Evolutionary conservation across 1,284 basidiomycete species (phyloP).

Genomic region (Rhodotorula sp.): DNA sequence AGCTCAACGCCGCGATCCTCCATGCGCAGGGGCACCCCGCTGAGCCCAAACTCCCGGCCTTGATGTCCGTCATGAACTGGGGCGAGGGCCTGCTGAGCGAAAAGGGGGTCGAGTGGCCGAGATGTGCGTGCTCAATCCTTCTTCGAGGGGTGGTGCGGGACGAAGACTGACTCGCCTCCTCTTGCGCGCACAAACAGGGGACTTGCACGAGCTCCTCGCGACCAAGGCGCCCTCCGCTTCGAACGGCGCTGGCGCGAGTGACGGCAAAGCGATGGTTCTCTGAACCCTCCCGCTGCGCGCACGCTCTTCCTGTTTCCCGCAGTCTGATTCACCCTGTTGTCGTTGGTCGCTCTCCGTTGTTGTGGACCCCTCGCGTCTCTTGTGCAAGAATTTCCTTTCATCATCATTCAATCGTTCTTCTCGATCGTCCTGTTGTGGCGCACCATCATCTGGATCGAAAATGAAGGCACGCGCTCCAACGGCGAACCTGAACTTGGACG

Average conservation of each 20-base stretch:
- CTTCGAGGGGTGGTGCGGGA: too few relatives aligned
- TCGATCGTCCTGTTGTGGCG: too few relatives aligned
- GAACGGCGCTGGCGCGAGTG: not conserved
- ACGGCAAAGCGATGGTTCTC: slow-evolving; percentile 13
- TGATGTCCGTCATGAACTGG: slow-evolving; percentile 83
- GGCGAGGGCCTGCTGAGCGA: slow-evolving; percentile 79
- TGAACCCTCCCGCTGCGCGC: not conserved
- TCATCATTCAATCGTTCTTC: not conserved
- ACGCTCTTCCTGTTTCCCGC: too few relatives aligned
- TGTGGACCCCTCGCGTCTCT: not conserved
- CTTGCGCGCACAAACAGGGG: not conserved
- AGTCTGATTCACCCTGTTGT: not conserved
- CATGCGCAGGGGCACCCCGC: slow-evolving; percentile 87
- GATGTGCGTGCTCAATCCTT: slow-evolving; percentile 21
- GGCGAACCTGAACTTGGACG: too few relatives aligned
- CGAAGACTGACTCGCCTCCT: too few relatives aligned
- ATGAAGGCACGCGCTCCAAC: not conserved
- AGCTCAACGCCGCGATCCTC: slow-evolving; percentile 93
- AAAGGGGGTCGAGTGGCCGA: slow-evolving; percentile 44
- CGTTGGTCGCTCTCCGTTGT: not conserved
- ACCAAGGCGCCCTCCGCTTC: not conserved
- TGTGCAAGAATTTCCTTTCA: not conserved
- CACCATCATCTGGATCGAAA: not conserved
- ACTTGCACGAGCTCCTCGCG: slow-evolving; percentile 20
- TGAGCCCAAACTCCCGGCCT: slow-evolving; percentile 83